Evolutionary conservation across 208 protist species (phyloP).

Genomic region (Hexamita inflata): DNA sequence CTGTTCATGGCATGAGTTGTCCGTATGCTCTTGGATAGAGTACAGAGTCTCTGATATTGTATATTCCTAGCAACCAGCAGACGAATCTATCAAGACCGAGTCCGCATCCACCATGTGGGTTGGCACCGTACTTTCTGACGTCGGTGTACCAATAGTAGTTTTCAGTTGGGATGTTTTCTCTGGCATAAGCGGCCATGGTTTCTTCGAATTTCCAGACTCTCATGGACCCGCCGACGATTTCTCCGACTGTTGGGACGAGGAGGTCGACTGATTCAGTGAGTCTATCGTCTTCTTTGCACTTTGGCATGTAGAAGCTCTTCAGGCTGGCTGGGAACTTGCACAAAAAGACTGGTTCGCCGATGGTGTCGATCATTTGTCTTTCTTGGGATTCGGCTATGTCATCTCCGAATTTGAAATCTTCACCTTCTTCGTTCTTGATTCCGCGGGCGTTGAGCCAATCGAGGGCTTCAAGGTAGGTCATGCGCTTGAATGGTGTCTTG

Average conservation of each 20-base stretch:
- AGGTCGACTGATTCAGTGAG: slow-evolving; percentile 62
- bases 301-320: slow-evolving; percentile 95
- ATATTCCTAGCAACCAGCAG: slow-evolving; percentile 71
- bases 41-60: slow-evolving; percentile 83
- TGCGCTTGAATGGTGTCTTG: slow-evolving; percentile 74
- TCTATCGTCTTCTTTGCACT: slow-evolving; percentile 37
- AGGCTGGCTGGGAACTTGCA: slow-evolving; percentile 81
- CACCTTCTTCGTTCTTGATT: slow-evolving; percentile 63
- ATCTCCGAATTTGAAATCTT: slow-evolving; percentile 71
- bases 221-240: slow-evolving; percentile 94
- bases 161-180: slow-evolving; percentile 71
- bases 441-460: slow-evolving; percentile 73
- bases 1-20: slow-evolving; percentile 76
- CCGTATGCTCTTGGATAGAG: slow-evolving; percentile 81
- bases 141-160: slow-evolving; percentile 94
- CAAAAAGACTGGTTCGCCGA: slow-evolving; percentile 84
- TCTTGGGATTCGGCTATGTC: slow-evolving; percentile 92
- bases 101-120: slow-evolving; percentile 88
- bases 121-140: slow-evolving; percentile 81
- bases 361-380: slow-evolving; percentile 80
- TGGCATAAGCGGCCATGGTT: slow-evolving; percentile 68
- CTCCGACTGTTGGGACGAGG: slow-evolving; percentile 85
- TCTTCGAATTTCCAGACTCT: slow-evolving; percentile 74
- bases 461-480: slow-evolving; percentile 84
- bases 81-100: slow-evolving; percentile 87